Evolutionary conservation across 169 alveolate species (phyloP), one percentile per base, ranked within the genome.

Genomic region (Theileria annulata): DNA sequence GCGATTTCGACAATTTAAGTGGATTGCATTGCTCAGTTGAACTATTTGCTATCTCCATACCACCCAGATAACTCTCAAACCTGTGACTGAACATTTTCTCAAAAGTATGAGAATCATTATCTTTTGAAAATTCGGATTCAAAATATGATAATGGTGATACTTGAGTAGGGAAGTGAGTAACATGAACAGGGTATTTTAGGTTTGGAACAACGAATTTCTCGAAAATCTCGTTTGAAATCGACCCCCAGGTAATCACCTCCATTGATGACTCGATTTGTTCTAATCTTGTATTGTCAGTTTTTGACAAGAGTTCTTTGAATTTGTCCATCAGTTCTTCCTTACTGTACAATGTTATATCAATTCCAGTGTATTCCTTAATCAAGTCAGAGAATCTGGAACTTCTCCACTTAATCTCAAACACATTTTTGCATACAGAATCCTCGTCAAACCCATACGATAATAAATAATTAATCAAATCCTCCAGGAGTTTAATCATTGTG

Each of bases 1-100:
- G 13, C 77, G 96, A 93, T 75, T 93, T 97, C 72, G 96, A 91
- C 90, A 98, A 99, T 62, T 88, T 92, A 81, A 95, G 85, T n/a
- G 99, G 99, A 85, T 99, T 98, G 83, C 98, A 98, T 84, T 97
- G 93, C 92, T 98, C 99, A 17, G 99, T 98, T 91, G 97, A 98
- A 21, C 99, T 99, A 85, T 98, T 98, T 87, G 97, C 93, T 15
- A 98, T 85, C 85, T 98, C 99, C 87, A 96, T 97, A 30, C 98
- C 98, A 85, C 96, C 93, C 42, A 96, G 88, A 92, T 97, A 98
- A 71, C 97, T 93, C 93, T 98, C 99, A 80, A 98, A 98, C 69
- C 99, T 93, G 93, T 97, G 99, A 48, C 99, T 95, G 69, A 97
- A 85, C 31, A 95, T 96, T 8, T 56, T 56, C 17, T 96, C 94